Conservation (phyloP, 306 rosid species). For the Glycine tomentella region DNA sequence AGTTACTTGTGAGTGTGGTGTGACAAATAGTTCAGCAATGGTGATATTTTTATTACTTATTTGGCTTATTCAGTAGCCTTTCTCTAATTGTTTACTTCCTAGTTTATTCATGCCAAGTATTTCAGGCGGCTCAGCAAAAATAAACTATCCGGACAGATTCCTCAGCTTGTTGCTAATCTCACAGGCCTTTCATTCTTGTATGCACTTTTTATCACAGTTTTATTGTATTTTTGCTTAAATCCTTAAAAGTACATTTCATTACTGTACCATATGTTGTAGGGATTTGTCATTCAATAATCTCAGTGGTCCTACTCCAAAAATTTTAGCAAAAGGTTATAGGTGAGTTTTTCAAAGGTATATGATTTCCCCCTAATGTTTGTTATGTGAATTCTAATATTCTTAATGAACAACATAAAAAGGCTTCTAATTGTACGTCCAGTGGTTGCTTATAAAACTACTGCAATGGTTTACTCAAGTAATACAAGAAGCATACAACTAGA, state of each 20-base stretch:
- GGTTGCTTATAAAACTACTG: neutral
- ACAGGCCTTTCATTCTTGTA: conserved; percentile 84
- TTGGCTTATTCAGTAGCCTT: conserved; percentile 33
- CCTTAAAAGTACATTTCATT: conserved; percentile 28
- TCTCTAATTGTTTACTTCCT: conserved; percentile 51
- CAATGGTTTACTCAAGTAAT: too few species aligned
- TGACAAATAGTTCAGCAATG: conserved; percentile 21
- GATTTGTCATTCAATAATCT: conserved; percentile 93
- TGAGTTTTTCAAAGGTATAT: conserved; percentile 52
- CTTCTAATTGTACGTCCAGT: conserved; percentile 14
- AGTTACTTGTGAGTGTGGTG: conserved; percentile 91
- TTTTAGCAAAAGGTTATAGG: conserved; percentile 92
- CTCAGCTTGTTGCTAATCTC: conserved; percentile 83
- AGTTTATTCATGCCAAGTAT: conserved; percentile 67
- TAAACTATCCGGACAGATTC: conserved; percentile 81
- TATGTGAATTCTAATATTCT: conserved; percentile 1
- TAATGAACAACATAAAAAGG: neutral
- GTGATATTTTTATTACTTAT: conserved; percentile 24
- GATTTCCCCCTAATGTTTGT: neutral
- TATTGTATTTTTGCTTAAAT: conserved; percentile 30
- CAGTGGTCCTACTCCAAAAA: conserved; percentile 89
- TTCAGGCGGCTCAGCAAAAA: conserved; percentile 94
- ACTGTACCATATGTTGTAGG: conserved; percentile 53
- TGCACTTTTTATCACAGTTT: conserved; percentile 44
- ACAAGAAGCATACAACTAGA: too few species aligned